A percentile compares a stretch with the other conserved stretches of the same genome.
phyloP scores from a whole-genome alignment of 306 rosid genomes.

The Psophocarpus tetragonolobus region DNA sequence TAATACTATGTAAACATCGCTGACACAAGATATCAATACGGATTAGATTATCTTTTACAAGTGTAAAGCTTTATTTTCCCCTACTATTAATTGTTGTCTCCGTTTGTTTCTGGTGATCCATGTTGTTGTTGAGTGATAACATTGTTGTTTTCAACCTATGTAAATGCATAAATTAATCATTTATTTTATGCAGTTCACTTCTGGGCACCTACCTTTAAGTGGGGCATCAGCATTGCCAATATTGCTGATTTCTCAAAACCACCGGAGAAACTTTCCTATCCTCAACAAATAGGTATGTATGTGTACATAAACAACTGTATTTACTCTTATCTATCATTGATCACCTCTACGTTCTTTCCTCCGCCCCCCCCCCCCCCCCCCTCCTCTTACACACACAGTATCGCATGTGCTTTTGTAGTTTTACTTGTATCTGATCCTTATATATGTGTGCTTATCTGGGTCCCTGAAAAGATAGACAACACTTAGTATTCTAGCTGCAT shows the following conservation, averaged over 20 bases:
- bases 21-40: background rate
- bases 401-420: background rate
- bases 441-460: background rate
- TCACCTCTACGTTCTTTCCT: background rate
- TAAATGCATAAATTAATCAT: slow-evolving; percentile 12
- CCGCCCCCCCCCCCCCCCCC: background rate
- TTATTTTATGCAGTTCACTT: slow-evolving; percentile 75
- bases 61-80: background rate
- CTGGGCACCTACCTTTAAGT: slow-evolving; percentile 99
- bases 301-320: background rate
- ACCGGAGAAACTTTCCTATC: slow-evolving; percentile 89
- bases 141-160: slow-evolving; percentile 4
- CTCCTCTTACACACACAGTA: background rate
- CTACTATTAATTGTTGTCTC: slow-evolving; percentile 2
- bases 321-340: background rate
- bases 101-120: background rate
- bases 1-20: background rate
- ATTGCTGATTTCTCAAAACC: slow-evolving; percentile 90
- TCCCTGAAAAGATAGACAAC: background rate
- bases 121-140: slow-evolving; percentile 14
- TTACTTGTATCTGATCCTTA: background rate
- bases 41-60: slow-evolving; percentile 4
- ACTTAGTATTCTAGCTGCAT: slow-evolving; percentile 19
- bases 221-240: slow-evolving; percentile 98
- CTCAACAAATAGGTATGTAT: slow-evolving; percentile 84